Conservation (phyloP, 2,329 filamentous ascomycete species). For the Arachnopeziza araneosa region DNA sequence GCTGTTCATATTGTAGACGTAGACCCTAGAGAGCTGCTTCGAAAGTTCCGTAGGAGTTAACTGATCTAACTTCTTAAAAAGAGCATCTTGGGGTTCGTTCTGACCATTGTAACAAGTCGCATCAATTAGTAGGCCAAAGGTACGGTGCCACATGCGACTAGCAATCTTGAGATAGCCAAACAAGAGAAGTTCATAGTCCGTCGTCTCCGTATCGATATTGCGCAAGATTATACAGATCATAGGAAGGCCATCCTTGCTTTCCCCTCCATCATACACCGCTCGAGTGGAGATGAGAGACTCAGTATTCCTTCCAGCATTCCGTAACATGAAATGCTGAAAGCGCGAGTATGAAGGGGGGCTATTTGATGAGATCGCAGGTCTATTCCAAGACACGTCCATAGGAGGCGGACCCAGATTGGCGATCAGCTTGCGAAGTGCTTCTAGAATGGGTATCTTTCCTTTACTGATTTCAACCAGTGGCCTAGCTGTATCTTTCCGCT, state of each 20-base stretch:
- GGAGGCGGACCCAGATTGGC: slow-evolving; percentile 62
- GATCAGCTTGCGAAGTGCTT: slow-evolving; percentile 56
- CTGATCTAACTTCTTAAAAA: slow-evolving; percentile 58
- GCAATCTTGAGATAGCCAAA: slow-evolving; percentile 69
- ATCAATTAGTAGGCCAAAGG: slow-evolving; percentile 62
- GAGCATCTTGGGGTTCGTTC: slow-evolving; percentile 58
- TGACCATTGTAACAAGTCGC: slow-evolving; percentile 66
- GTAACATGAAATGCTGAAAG: slow-evolving; percentile 69
- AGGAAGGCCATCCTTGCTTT: slow-evolving; percentile 64
- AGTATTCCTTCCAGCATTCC: slow-evolving; percentile 59
- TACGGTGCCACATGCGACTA: slow-evolving; percentile 63
- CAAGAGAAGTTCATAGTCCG: slow-evolving; percentile 60
- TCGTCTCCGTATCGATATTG: slow-evolving; percentile 59
- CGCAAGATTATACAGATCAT: slow-evolving; percentile 65
- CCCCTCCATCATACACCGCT: slow-evolving; percentile 65
- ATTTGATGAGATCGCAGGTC: slow-evolving; percentile 59
- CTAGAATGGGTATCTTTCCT: slow-evolving; percentile 50
- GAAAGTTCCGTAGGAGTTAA: slow-evolving; percentile 58
- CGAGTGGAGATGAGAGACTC: slow-evolving; percentile 60
- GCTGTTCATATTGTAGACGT: slow-evolving; percentile 71
- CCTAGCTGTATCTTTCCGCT: slow-evolving; percentile 51
- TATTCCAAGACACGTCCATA: slow-evolving; percentile 63
- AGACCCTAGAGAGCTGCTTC: slow-evolving; percentile 54
- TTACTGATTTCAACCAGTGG: slow-evolving; percentile 48
- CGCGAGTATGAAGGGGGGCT: slow-evolving; percentile 59